These are phyloP conservation scores for Penicillium sp. DNA, from an alignment of 2,329 filamentous ascomycete genomes.

Conservation along the genomic window DNA sequence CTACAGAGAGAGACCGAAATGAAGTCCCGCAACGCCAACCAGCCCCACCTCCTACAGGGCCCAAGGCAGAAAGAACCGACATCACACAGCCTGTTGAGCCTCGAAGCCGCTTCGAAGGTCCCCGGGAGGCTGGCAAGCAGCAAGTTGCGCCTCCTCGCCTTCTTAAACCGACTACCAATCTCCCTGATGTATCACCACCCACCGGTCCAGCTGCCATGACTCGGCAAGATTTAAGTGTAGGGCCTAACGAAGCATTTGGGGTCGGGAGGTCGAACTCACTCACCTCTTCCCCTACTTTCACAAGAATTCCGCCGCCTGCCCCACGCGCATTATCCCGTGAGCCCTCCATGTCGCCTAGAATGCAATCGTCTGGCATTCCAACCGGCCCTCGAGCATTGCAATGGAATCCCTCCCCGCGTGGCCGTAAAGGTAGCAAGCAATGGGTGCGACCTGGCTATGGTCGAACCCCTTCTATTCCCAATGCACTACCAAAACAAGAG, in stretches of 20 bases:
- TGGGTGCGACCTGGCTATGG: conserved; percentile 41
- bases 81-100: conserved; percentile 24
- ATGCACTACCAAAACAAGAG: conserved; percentile 31
- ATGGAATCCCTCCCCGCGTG: conserved; percentile 31
- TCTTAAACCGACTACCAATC: conserved; percentile 23
- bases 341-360: conserved; percentile 38
- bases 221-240: conserved; percentile 22
- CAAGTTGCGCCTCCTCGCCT: conserved; percentile 28
- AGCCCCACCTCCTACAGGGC: conserved; percentile 44
- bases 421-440: conserved; percentile 38
- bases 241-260: conserved; percentile 20
- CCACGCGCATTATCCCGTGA: conserved; percentile 31
- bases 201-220: conserved; percentile 39
- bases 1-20: conserved; percentile 25
- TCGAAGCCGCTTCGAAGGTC: conserved; percentile 25
- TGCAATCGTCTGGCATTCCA: conserved; percentile 38
- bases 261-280: conserved; percentile 19
- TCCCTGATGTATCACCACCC: conserved; percentile 34
- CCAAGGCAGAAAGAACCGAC: conserved; percentile 42
- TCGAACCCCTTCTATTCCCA: conserved; percentile 22
- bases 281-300: conserved; percentile 27
- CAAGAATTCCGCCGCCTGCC: conserved; percentile 24
- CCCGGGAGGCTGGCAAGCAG: conserved; percentile 22
- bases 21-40: conserved; percentile 20
- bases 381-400: conserved; percentile 43